Conservation (phyloP, 495 filamentous ascomycete species). For the Talaromyces nanjingensis region DNA sequence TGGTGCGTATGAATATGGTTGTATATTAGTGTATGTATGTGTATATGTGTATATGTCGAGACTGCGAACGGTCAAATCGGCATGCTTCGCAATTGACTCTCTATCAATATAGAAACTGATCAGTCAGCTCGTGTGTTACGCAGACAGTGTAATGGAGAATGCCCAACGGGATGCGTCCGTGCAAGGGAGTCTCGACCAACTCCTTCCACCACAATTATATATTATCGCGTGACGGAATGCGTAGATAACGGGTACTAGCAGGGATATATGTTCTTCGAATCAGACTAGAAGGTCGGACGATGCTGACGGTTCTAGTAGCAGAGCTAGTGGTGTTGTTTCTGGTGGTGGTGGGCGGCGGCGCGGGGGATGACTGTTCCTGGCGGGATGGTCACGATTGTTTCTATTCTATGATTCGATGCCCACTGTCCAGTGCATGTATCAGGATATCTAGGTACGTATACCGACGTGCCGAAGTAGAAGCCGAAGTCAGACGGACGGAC, state of each 20-base stretch:
- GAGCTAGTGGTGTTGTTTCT: background rate
- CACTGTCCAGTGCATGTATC: background rate
- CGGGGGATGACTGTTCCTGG: background rate
- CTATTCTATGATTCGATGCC: background rate
- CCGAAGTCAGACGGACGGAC: conserved; percentile 7
- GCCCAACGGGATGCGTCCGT: background rate
- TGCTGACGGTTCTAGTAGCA: background rate
- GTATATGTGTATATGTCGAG: conserved; percentile 4
- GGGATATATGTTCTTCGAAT: background rate
- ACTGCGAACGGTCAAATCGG: conserved; percentile 7
- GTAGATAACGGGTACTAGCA: background rate
- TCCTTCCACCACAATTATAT: background rate
- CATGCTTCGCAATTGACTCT: background rate
- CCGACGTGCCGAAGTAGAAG: conserved; percentile 3
- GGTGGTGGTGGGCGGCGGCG: background rate
- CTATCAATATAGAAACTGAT: background rate
- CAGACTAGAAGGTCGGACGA: background rate
- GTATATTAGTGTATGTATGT: background rate
- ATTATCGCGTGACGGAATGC: background rate
- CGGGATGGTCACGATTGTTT: background rate
- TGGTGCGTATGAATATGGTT: conserved; percentile 10
- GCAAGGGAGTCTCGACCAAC: background rate
- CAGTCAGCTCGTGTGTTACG: background rate
- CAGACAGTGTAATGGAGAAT: background rate
- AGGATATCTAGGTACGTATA: background rate